Percentiles rank a stretch among this genome's conserved stretches.
Conservation (phyloP, 2,329 filamentous ascomycete species). For the Pseudogymnoascus sp. region DNA sequence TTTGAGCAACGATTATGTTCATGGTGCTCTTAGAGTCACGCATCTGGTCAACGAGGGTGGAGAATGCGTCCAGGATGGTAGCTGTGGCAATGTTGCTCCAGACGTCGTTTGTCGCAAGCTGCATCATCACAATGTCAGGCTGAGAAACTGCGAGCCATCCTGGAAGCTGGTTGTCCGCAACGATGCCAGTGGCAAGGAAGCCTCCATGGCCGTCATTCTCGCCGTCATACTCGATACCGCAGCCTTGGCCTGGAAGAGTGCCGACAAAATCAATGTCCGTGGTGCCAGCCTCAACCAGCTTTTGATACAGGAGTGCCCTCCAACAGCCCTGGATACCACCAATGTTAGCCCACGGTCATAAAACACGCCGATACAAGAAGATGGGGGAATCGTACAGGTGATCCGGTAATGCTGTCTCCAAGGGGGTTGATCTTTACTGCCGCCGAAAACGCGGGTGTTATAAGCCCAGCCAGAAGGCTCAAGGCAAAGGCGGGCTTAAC, state of each 20-base stretch:
- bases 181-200: constrained; percentile 32
- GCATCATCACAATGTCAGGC: constrained; percentile 39
- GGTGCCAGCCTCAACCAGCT: constrained; percentile 24
- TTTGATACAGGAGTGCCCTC: constrained; percentile 29
- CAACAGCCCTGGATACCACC: constrained; percentile 22
- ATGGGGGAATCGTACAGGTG: not conserved
- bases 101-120: constrained; percentile 38
- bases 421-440: constrained; percentile 2
- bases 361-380: not conserved
- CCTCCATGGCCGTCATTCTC: constrained; percentile 39
- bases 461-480: not conserved
- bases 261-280: constrained; percentile 31
- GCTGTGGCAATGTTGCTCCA: constrained; percentile 28
- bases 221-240: constrained; percentile 33
- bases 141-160: constrained; percentile 32
- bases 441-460: not conserved
- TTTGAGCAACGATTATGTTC: constrained; percentile 31
- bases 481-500: not conserved
- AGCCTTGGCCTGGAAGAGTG: constrained; percentile 28
- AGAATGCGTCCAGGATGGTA: constrained; percentile 32
- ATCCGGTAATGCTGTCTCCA: constrained; percentile 1
- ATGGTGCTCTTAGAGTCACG: constrained; percentile 32
- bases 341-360: not conserved
- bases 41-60: constrained; percentile 35
- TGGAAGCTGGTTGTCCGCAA: constrained; percentile 30